These are phyloP conservation scores for Talaromyces sp. DNA, from an alignment of 2,329 filamentous ascomycete genomes.

Conservation along the genomic window DNA sequence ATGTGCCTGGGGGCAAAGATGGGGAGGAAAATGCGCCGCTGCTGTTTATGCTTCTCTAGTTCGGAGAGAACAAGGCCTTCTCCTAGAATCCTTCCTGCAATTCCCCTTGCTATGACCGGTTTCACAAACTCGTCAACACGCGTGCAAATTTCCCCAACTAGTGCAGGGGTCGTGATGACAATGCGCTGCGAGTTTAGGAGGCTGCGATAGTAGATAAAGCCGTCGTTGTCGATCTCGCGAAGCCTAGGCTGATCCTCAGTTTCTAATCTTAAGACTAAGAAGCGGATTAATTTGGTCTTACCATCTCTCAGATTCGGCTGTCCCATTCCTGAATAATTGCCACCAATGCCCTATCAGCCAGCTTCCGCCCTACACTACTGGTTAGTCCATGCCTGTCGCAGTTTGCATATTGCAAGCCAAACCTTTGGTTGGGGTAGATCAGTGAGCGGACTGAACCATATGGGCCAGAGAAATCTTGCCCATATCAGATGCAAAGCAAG, in stretches of 20 bases:
- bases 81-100: constrained; percentile 23
- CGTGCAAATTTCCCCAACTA: constrained; percentile 1
- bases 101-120: not conserved
- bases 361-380: not conserved
- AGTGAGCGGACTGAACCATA: constrained; percentile 5
- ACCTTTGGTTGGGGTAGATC: constrained; percentile 5
- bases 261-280: not conserved
- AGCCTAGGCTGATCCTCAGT: not conserved
- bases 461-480: constrained; percentile 7
- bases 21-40: constrained; percentile 69
- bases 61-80: constrained; percentile 63
- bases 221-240: not conserved
- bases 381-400: not conserved
- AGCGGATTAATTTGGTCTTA: not conserved
- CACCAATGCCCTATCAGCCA: constrained; percentile 6
- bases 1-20: constrained; percentile 46
- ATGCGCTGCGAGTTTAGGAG: constrained; percentile 2
- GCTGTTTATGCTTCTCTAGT: constrained; percentile 70
- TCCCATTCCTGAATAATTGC: constrained; percentile 4
- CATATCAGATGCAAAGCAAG: constrained; percentile 3
- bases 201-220: constrained; percentile 1
- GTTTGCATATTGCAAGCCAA: not conserved
- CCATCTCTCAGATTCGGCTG: constrained; percentile 2
- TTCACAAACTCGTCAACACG: constrained; percentile 1
- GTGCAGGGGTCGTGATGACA: constrained; percentile 1